phyloP scores from a whole-genome alignment of 345 rosid species.

The Conringia planisiliqua region DNA sequence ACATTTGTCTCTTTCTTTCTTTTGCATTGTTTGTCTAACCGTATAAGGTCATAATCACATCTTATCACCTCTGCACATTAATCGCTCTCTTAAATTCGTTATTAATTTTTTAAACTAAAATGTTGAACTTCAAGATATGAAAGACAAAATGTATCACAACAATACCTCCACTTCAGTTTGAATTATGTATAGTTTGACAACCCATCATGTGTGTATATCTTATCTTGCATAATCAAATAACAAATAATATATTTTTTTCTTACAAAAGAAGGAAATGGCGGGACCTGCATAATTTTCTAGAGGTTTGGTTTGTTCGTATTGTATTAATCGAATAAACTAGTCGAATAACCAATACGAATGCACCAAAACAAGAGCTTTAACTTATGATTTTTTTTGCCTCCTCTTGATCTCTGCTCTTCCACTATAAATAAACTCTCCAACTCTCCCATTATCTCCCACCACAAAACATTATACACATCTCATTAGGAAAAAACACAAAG shows the following conservation, averaged over 20 bases:
- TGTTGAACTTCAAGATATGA: neutral
- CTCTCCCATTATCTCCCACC: slow-evolving; percentile 18
- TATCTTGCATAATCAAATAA: slow-evolving; percentile 19
- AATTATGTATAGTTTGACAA: slow-evolving; percentile 10
- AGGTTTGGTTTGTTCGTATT: slow-evolving; percentile 35
- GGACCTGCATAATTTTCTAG: slow-evolving; percentile 38
- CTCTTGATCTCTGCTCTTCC: slow-evolving; percentile 21
- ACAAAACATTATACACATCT: slow-evolving; percentile 14
- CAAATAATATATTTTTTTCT: neutral
- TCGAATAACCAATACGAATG: slow-evolving; percentile 22
- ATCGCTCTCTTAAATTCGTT: neutral
- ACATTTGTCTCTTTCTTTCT: slow-evolving; percentile 12
- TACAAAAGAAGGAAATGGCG: slow-evolving; percentile 32
- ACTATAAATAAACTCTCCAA: slow-evolving; percentile 29
- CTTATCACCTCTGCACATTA: neutral
- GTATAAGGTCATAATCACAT: neutral
- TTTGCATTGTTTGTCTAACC: slow-evolving; percentile 11
- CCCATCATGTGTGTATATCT: slow-evolving; percentile 16
- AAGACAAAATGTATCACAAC: neutral
- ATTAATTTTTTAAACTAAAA: too few species aligned
- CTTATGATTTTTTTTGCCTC: slow-evolving; percentile 22
- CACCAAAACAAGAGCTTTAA: slow-evolving; percentile 6
- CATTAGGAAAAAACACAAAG: neutral
- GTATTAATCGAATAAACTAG: slow-evolving; percentile 29
- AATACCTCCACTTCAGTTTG: neutral